phyloP scores from a whole-genome alignment of 192 early-diverging fungal genomes.

The Linnemannia elongata region DNA sequence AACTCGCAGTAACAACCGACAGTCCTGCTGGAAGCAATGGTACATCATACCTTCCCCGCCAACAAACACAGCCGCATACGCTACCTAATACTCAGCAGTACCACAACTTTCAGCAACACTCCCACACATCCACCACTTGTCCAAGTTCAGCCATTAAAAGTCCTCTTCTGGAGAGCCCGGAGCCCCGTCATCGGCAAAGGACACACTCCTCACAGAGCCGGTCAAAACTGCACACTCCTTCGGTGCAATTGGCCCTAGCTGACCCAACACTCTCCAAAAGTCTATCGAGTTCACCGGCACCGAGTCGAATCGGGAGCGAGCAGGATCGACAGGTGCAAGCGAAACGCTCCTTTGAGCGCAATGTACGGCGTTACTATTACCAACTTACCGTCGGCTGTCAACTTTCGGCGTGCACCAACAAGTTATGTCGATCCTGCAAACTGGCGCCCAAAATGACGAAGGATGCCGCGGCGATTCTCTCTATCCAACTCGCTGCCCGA shows the following conservation, averaged over 20 bases:
- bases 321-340: constrained; percentile 25
- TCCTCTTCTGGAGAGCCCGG: constrained; percentile 9
- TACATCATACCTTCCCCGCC: not conserved
- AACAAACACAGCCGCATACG: not conserved
- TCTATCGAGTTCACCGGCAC: constrained; percentile 40
- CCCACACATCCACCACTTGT: not conserved
- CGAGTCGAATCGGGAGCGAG: constrained; percentile 21
- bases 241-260: constrained; percentile 50
- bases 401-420: constrained; percentile 20
- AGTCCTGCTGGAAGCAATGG: not conserved
- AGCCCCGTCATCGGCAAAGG: constrained; percentile 24
- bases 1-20: not conserved
- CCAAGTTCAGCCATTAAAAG: not conserved
- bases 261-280: constrained; percentile 45
- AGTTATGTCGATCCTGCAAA: constrained; percentile 36
- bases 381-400: constrained; percentile 49
- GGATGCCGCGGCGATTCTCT: constrained; percentile 47
- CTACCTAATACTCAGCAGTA: not conserved
- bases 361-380: constrained; percentile 46
- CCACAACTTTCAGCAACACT: not conserved
- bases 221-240: constrained; percentile 24
- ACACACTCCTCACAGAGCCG: constrained; percentile 25
- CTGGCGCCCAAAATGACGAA: constrained; percentile 48
- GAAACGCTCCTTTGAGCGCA: constrained; percentile 39
- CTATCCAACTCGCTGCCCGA: constrained; percentile 42